Base-by-base conservation (phyloP, 2,329 filamentous ascomycete species). In the Aspergillus nomiae region DNA sequence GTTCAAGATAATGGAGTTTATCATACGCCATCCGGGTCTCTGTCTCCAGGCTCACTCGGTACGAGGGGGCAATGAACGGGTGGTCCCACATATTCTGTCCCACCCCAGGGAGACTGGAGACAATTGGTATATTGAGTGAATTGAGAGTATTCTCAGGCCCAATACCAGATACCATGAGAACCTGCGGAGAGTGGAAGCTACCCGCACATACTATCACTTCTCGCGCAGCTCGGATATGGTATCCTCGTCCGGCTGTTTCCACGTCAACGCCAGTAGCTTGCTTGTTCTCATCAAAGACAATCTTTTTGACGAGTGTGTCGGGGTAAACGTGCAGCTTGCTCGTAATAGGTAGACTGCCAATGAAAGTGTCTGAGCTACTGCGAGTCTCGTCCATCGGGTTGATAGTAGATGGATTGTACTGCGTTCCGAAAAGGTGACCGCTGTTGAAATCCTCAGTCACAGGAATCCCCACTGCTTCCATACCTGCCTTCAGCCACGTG, bases 401-500 rank as follows among this genome's bases (percentile, higher is more conserved):
- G 53, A 79, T 72, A 0, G 75, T 78, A 0, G 68, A 70, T 0
- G 71, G 69, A 12, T 66, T 63, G 36, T 67, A 74, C 3, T 61
- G 58, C 4, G 64, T 60, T 16, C 68, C 68, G 19, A 65, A 48
- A 2, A 70, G 48, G 4, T 62, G 58, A 19, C 72, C 71, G 67
- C 24, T 72, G 51, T 68, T 70, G 46, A 77, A 66, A 10, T 68
- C 74, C 3, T 65, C 36, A 1, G 63, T 66, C 2, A 67, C 46
- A 16, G 63, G 51, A 24, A 75, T 69, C 3, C 75, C 75, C 16
- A 74, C 55, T 3, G 64, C 59, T 4, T 63, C 61, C 19, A 75
- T 59, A 4, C 67, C 73, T 19, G 65, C 59, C 10, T 67, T 59
- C 1, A 68, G 65, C 67, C 72, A 75, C 1, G 73, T 71, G 2